These are phyloP conservation scores for Fusarium tricinctum DNA, from an alignment of 2,329 filamentous ascomycete species.

Conservation along the genomic window DNA sequence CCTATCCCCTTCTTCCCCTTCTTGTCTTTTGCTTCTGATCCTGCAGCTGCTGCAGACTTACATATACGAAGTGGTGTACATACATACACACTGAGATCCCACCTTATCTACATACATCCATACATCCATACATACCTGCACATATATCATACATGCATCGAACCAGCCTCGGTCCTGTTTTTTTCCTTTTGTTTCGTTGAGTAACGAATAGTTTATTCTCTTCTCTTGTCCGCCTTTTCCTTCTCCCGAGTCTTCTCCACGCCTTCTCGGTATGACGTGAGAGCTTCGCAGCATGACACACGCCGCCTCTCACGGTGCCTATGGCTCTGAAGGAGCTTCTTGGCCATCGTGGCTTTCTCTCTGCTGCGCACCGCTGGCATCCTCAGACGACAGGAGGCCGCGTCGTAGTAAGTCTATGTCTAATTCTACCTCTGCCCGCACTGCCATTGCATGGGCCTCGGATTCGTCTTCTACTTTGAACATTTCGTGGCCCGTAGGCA, in stretches of 20 bases:
- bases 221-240: slow-evolving; percentile 27
- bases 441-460: slow-evolving; percentile 37
- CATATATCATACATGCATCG: slow-evolving; percentile 18
- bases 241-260: slow-evolving; percentile 28
- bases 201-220: slow-evolving; percentile 29
- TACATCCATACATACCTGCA: slow-evolving; percentile 24
- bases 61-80: slow-evolving; percentile 44
- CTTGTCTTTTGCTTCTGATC: slow-evolving; percentile 6
- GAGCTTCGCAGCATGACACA: slow-evolving; percentile 57
- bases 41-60: slow-evolving; percentile 30
- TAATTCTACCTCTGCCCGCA: slow-evolving; percentile 43
- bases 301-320: slow-evolving; percentile 59
- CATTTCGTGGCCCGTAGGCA: slow-evolving; percentile 49
- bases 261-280: slow-evolving; percentile 47
- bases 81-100: slow-evolving; percentile 39
- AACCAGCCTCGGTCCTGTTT: slow-evolving; percentile 11
- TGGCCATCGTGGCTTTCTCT: slow-evolving; percentile 63
- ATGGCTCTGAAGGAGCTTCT: slow-evolving; percentile 57
- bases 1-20: slow-evolving; percentile 42
- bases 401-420: slow-evolving; percentile 56
- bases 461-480: slow-evolving; percentile 43
- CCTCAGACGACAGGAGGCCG: slow-evolving; percentile 57
- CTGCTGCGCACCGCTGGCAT: slow-evolving; percentile 61
- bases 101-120: slow-evolving; percentile 31
- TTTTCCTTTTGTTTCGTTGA: slow-evolving; percentile 18